Evolutionary conservation across 2,329 filamentous ascomycete species (phyloP), one percentile per base, ranked within the genome.

Genomic region (Capronia americana): DNA sequence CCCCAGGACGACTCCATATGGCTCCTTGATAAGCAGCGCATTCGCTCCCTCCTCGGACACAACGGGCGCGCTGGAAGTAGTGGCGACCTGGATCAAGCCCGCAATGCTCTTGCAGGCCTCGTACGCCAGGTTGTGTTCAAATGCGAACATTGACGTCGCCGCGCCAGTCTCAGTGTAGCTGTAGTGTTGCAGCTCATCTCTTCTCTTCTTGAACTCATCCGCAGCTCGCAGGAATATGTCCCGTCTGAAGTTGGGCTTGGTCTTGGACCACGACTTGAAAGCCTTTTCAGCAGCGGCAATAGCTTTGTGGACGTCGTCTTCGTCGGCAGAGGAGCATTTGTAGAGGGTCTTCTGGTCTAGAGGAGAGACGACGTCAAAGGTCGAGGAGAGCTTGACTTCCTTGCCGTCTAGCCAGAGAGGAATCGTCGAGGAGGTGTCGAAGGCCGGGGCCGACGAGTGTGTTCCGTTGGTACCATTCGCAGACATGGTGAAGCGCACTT

Each of bases 1-100:
- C 2, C 87, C 88, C 32, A 96, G 80, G 17, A 93, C 84, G 7
- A 95, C 92, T 1, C 92, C 92, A 72, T 87, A 92, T 0, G 92
- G 92, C 77, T 93, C 90, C 74, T 88, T 89, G 69, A 89, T 78
- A 3, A 96, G 79, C 70, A 95, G 81, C 0, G 88, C 91, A 57
- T 79, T 82, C 26, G 83, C 82, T 0, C 82, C 84, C 44, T 86
- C 81, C 17, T 85, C 73, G 14, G 75, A 75, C 23, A 81, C 79
- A 2, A 77, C 77, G 0, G 85, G 85, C 20, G 85, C 82, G 10
- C 75, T 74, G 1, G 85, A 85, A 71, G 80, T 79, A 12, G 46
- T 62, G 20, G 69, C 70, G 14, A 68, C 48, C 30, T 66, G 65
- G 17, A 72, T 66, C 32, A 71, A 53, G 20, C 70, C 70, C 4